Evolutionary conservation across 2,329 filamentous ascomycete species (phyloP).

Genomic region (Diaporthe sp.): DNA sequence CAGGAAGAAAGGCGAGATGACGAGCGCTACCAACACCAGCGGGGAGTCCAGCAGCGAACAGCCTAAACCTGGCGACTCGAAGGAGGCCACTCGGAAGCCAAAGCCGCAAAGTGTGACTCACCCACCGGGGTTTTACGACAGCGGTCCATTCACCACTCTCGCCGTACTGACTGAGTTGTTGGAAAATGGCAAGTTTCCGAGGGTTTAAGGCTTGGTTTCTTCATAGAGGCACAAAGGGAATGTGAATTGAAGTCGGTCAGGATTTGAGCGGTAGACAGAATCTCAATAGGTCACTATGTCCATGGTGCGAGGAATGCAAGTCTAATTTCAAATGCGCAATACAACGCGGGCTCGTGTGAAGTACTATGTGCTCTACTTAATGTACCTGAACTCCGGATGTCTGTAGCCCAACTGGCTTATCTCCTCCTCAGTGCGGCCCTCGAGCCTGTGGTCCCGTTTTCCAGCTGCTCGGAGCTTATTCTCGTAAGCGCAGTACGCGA

Average conservation of each 20-base stretch:
- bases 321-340: not conserved
- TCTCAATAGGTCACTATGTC: rapidly evolving
- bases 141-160: not conserved
- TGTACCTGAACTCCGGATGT: conserved; percentile 69
- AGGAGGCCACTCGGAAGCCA: too few species aligned
- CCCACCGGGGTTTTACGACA: not conserved
- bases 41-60: too few species aligned
- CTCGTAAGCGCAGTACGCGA: conserved; percentile 66
- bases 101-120: too few species aligned
- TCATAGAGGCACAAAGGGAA: too few species aligned
- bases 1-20: not conserved
- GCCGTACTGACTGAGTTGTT: not conserved
- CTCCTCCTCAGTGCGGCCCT: conserved; percentile 61
- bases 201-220: not conserved
- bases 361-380: conserved; percentile 42
- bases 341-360: not conserved
- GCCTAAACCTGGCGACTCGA: not conserved
- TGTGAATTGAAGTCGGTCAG: too few species aligned
- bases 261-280: not conserved
- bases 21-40: rapidly evolving
- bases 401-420: conserved; percentile 62
- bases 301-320: rapidly evolving
- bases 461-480: conserved; percentile 62
- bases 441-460: conserved; percentile 61
- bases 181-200: not conserved